Conservation (phyloP, 2,329 filamentous ascomycete species). For the Sphaerostilbella broomeana region DNA sequence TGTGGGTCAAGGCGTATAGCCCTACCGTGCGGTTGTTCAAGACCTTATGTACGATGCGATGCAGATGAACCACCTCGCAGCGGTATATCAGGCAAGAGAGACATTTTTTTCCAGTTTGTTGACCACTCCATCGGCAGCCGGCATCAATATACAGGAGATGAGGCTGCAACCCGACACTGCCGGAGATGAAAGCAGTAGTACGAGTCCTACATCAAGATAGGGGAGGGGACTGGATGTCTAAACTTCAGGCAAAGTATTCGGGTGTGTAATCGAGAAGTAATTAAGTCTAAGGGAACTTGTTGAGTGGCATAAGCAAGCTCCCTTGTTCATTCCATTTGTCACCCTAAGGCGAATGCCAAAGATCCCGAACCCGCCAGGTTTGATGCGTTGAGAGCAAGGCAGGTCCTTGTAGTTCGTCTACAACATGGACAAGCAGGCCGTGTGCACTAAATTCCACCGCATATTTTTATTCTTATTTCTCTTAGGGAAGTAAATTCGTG, state of each 20-base stretch:
- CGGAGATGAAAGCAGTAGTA: not conserved
- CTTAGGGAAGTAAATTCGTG: no score
- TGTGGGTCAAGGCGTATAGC: constrained; percentile 2
- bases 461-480: no score
- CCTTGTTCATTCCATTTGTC: no score
- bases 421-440: no score
- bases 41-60: constrained; percentile 1
- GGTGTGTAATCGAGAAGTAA: not conserved
- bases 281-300: no score
- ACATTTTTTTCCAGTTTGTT: no score
- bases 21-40: constrained; percentile 3
- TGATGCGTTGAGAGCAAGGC: not conserved
- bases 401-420: not conserved
- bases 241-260: no score
- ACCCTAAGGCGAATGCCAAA: no score
- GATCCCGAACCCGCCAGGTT: no score
- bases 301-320: no score
- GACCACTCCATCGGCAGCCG: not conserved
- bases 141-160: not conserved
- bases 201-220: not conserved
- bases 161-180: not conserved
- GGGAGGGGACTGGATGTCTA: no score
- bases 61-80: not conserved
- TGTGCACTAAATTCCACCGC: no score
- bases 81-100: not conserved